A percentile compares a stretch with the other conserved stretches of the same genome.
Conservation (phyloP, 208 protist genomes). For the Porcisia hertigi region DNA sequence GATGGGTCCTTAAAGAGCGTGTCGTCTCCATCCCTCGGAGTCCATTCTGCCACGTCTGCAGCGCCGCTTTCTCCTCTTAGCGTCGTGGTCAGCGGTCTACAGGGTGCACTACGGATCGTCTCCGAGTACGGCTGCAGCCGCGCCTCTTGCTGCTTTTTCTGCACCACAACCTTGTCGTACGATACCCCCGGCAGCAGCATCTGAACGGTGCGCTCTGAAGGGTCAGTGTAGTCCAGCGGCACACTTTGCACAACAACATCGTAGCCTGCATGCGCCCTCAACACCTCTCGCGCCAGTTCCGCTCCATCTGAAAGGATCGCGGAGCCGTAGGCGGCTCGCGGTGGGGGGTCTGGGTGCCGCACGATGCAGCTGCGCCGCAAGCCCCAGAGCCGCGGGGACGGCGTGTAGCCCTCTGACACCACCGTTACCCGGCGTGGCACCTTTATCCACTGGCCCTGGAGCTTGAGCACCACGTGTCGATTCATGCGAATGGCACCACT, state of each 20-base stretch:
- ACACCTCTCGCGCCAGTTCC: slow-evolving; percentile 17
- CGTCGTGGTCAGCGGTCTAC: neutral
- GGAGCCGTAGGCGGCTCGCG: neutral
- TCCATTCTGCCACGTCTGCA: neutral
- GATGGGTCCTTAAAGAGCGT: slow-evolving; percentile 13
- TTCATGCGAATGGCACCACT: slow-evolving; percentile 51
- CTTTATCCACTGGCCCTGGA: slow-evolving; percentile 70
- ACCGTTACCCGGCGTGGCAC: slow-evolving; percentile 27
- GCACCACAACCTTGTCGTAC: slow-evolving; percentile 30
- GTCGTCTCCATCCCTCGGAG: slow-evolving; percentile 1
- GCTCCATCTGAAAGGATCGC: neutral
- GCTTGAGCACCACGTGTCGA: slow-evolving; percentile 33
- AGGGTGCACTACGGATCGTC: slow-evolving; percentile 8
- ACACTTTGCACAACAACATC: slow-evolving; percentile 22
- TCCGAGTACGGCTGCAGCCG: slow-evolving; percentile 35
- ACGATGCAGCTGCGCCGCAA: slow-evolving; percentile 54
- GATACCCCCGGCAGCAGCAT: slow-evolving; percentile 37
- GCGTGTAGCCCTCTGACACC: slow-evolving; percentile 32
- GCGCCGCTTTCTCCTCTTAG: neutral
- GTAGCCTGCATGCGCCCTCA: slow-evolving; percentile 29
- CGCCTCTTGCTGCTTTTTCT: slow-evolving; percentile 20
- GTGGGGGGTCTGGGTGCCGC: slow-evolving; percentile 15
- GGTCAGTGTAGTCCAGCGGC: slow-evolving; percentile 52
- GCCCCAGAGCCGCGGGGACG: slow-evolving; percentile 66
- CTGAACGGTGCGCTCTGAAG: slow-evolving; percentile 37